Evolutionary conservation across 1,284 basidiomycete genomes (phyloP), one percentile per base, ranked within the genome.

Genomic region (Sporisorium reilianum): DNA sequence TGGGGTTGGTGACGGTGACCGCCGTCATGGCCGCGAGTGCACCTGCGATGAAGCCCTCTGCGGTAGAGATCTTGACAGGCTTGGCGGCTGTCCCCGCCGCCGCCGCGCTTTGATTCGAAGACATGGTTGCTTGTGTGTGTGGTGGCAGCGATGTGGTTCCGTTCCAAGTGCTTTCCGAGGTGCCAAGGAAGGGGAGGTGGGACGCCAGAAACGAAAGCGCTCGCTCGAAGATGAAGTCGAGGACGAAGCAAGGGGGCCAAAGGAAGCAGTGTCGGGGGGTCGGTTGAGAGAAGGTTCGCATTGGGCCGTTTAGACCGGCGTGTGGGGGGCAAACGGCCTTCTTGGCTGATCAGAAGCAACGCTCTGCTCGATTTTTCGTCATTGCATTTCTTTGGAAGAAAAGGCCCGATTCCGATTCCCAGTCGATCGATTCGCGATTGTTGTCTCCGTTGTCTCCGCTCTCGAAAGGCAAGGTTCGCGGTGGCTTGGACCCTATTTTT

Each of bases 11-110:
- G 50, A 78, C 69, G 20, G 76, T 74, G 22, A 75, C 70, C 2
- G 77, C 77, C 18, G 74, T 80, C 79, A 79, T 79, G 55, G 79
- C 79, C 12, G 79, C 75, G 46, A 79, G 53, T 7, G 79, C 77
- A 18, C 79, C 79, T 45, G 71, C 56, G 26, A 52, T 25, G 57
- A 80, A 80, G 5, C 78, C 68, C 50, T 80, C 79, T 22, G 56
- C 60, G 0, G 79, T 79, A 12, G 65, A 73, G 41, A 80, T 41
- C 60, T 70, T 78, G 64, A 73, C 78, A 1, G 78, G 74, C 23
- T 49, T 44, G 40, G 53, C 59, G 26, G 64, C 36, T 14, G 51
- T 59, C 25, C 63, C 63, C 25, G 57, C 58, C n/a, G 56, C 63
- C 10, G 50, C 45, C 48, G 61, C 5, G n/a, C n/a, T n/a, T 23